A percentile compares a stretch with the other conserved stretches of the same genome.
Conservation (phyloP, 2,329 filamentous ascomycete genomes). For the Dothiorella sarmentorum region DNA sequence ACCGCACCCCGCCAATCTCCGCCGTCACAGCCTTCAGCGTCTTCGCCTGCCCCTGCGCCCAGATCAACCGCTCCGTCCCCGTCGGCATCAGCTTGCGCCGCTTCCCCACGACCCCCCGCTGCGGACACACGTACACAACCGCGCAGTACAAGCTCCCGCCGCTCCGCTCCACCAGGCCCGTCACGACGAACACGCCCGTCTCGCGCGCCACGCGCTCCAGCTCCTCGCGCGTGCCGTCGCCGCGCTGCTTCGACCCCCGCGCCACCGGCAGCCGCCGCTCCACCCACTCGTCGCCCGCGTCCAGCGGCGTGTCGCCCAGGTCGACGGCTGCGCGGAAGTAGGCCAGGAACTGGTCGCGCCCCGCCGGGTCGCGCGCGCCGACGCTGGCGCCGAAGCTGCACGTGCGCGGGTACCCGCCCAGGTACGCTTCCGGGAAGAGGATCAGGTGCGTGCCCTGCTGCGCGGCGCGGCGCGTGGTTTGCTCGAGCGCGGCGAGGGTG, state of each 20-base stretch:
- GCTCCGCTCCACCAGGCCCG: slow-evolving; percentile 73
- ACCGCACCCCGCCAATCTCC: slow-evolving; percentile 69
- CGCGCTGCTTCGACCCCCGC: slow-evolving; percentile 49
- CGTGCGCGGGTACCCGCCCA: slow-evolving; percentile 87
- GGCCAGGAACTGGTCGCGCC: slow-evolving; percentile 75
- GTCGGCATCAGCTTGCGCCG: slow-evolving; percentile 92
- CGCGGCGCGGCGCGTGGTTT: slow-evolving; percentile 63
- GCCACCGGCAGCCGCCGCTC: slow-evolving; percentile 55
- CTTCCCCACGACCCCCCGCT: slow-evolving; percentile 72
- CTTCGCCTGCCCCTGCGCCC: slow-evolving; percentile 78
- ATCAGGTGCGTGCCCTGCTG: slow-evolving; percentile 62
- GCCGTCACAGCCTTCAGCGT: slow-evolving; percentile 78
- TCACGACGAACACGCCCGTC: slow-evolving; percentile 77
- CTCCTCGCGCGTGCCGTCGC: slow-evolving; percentile 75
- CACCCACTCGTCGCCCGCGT: slow-evolving; percentile 71
- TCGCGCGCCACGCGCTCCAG: slow-evolving; percentile 73
- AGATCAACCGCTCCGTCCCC: slow-evolving; percentile 76
- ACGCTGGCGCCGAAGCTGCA: slow-evolving; percentile 72
- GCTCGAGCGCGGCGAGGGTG: slow-evolving; percentile 65
- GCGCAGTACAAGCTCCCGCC: slow-evolving; percentile 83
- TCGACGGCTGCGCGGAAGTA: slow-evolving; percentile 81
- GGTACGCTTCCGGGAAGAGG: slow-evolving; percentile 86
- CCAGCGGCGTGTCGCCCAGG: slow-evolving; percentile 71
- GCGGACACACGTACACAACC: slow-evolving; percentile 77
- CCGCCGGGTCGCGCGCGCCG: slow-evolving; percentile 63